phyloP scores from a whole-genome alignment of 176 grass and related monocot genomes.

The Cenchrus americanus region DNA sequence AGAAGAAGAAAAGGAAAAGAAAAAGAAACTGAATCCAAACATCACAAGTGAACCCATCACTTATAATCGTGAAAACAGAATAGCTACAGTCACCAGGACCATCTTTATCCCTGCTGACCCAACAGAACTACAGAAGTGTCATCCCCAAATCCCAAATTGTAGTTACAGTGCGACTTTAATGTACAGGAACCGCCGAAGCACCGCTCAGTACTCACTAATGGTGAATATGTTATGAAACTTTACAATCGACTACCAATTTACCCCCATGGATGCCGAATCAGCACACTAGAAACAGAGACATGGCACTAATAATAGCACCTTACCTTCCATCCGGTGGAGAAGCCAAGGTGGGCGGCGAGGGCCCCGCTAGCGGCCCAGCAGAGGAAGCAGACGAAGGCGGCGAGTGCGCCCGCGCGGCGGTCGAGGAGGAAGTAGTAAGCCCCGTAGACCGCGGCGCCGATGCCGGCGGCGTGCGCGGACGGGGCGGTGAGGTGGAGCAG shows the following conservation, averaged over 20 bases:
- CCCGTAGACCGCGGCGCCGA: slow-evolving; percentile 53
- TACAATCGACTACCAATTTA: background rate
- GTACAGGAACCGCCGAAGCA: background rate
- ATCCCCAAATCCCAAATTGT: background rate
- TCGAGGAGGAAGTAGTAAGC: slow-evolving; percentile 72
- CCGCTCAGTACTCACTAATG: background rate
- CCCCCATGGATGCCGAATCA: background rate
- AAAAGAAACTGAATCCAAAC: background rate
- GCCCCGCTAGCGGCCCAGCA: slow-evolving; percentile 65
- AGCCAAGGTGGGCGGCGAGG: slow-evolving; percentile 60
- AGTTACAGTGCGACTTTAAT: background rate
- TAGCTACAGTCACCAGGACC: background rate
- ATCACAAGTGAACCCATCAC: background rate
- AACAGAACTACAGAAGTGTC: background rate
- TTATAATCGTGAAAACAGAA: background rate
- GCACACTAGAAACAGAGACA: too few relatives aligned
- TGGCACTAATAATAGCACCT: background rate
- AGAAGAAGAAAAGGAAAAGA: background rate
- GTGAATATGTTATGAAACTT: background rate
- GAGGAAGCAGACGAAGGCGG: slow-evolving; percentile 57
- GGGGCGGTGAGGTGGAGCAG: slow-evolving; percentile 73
- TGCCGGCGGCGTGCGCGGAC: slow-evolving; percentile 31
- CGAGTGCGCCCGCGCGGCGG: slow-evolving; percentile 58
- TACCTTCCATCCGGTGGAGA: slow-evolving; percentile 69
- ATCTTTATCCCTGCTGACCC: too few relatives aligned